phyloP scores from a whole-genome alignment of 768 basidiomycete species.

The Boletus huronensis region DNA sequence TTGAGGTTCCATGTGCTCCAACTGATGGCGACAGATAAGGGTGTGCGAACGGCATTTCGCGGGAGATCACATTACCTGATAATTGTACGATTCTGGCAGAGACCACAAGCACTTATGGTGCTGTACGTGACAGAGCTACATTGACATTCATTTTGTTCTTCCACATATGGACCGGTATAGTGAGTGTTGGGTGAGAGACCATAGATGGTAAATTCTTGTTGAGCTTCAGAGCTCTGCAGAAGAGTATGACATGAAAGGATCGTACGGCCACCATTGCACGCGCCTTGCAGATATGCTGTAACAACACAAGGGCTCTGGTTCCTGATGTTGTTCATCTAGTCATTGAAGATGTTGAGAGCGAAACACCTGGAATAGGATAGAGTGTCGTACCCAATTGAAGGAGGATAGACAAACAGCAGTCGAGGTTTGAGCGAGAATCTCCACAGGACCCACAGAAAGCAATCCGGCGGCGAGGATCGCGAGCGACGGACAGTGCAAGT shows the following conservation, averaged over 20 bases:
- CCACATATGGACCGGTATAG: neutral
- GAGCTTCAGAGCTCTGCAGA: neutral
- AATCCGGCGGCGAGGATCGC: neutral
- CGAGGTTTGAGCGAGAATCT: neutral
- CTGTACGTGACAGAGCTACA: neutral
- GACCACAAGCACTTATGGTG: neutral
- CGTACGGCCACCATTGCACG: neutral
- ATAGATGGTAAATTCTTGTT: neutral
- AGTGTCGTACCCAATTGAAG: neutral
- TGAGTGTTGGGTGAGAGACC: neutral
- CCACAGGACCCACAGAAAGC: neutral
- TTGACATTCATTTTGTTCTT: neutral
- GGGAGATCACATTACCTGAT: neutral
- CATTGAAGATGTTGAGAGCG: neutral
- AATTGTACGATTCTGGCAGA: neutral
- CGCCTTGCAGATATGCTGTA: too few species aligned
- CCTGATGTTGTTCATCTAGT: neutral
- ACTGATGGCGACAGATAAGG: neutral
- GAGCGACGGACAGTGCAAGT: neutral
- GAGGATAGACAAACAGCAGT: neutral
- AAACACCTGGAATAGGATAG: neutral
- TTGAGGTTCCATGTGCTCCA: neutral
- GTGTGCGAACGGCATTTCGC: neutral
- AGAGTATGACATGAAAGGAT: neutral
- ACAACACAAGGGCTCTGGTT: neutral